Conservation (phyloP, 192 early-diverging fungal species). For the Pecoramyces ruminantium region DNA sequence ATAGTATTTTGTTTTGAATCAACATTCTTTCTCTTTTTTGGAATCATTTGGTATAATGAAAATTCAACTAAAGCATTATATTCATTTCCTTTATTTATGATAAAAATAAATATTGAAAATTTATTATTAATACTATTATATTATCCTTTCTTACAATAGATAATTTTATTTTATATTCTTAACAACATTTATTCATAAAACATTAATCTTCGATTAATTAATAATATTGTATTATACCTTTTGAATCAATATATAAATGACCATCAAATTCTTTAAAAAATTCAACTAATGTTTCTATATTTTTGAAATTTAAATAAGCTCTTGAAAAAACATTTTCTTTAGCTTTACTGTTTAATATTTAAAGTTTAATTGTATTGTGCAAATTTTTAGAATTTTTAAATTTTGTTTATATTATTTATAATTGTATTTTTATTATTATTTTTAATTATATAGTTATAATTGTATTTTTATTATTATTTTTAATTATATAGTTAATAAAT, state of each 20-base stretch:
- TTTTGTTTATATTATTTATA: no score
- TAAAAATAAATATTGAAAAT: slow-evolving; percentile 3
- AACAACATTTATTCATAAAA: no score
- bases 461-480: no score
- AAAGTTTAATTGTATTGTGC: no score
- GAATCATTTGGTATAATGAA: slow-evolving; percentile 55
- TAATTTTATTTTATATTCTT: no score
- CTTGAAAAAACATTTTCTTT: slow-evolving; percentile 54
- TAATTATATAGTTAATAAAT: no score
- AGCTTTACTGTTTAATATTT: slow-evolving; percentile 28
- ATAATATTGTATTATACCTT: no score
- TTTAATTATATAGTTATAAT: no score
- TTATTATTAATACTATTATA: background rate
- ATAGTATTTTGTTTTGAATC: slow-evolving; percentile 63
- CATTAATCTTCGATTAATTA: no score
- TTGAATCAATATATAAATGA: slow-evolving; percentile 52
- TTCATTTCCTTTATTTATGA: slow-evolving; percentile 31
- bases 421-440: no score
- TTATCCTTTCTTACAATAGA: background rate
- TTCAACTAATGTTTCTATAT: slow-evolving; percentile 40
- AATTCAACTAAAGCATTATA: slow-evolving; percentile 60
- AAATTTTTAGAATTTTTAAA: no score
- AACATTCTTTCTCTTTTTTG: slow-evolving; percentile 38
- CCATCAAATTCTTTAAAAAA: slow-evolving; percentile 64
- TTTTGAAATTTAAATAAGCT: slow-evolving; percentile 59